Evolutionary conservation across 345 rosid genomes (phyloP), one percentile per base, ranked within the genome.

Genomic region (Brassica rapa): DNA sequence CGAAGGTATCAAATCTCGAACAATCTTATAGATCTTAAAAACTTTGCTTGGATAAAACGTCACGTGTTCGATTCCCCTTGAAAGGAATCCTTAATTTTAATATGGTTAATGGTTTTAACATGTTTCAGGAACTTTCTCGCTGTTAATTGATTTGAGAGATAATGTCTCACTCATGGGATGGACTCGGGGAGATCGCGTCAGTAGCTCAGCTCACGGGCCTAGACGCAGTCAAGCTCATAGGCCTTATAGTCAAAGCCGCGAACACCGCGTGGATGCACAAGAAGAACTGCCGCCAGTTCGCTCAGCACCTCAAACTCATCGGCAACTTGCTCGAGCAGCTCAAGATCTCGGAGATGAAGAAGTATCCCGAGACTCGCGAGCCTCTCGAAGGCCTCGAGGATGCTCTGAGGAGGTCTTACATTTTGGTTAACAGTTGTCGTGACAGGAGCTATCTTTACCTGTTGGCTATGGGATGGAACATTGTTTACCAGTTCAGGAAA

Each of bases 381-480:
- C 99, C 99, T 5, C 77, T 95, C 64, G 99, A 95, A 79, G 96
- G 90, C 68, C 98, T 95, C 10, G 99, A 95, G 84, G 99, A 95
- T 60, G 89, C 99, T 0, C 82, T 95, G 75, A 85, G 99, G 75
- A 87, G 97, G 85, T 85, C 97, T 70, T 95, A 85, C 78, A 77
- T 93, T 37, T 77, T 95, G 73, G 96, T 95, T 21, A 88, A 91
- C 16, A 95, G 96, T 51, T 95, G 98, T 66, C 94, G 94, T 67
- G 99, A 95, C 71, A 78, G 91, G 70, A 95, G 99, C 75, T 95
- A 91, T 81, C 92, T 95, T n/a, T 95, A 95, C 80, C 83, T 95
- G 87, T 85, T 95, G 62, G 99, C 99, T 21, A 93, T 93, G 99
- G 99, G 99, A 1, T 95, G 99, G 99, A 95, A 93, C 83, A 93